A percentile compares a stretch with the other conserved stretches of the same genome.
phyloP scores from a whole-genome alignment of 192 early-diverging fungal genomes.

The Mortierella claussenii region DNA sequence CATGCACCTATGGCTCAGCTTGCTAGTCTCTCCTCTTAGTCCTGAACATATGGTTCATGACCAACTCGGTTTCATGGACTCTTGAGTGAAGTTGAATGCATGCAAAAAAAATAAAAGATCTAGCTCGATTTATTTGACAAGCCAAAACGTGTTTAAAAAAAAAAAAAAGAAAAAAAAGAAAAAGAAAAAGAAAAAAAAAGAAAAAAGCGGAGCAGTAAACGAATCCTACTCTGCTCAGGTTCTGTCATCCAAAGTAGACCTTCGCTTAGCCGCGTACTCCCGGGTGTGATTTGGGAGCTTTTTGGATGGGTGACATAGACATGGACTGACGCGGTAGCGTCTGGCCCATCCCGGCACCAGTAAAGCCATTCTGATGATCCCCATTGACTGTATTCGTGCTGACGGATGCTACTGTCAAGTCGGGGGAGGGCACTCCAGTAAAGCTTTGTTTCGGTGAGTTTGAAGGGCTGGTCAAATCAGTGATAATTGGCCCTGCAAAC shows the following conservation, averaged over 20 bases:
- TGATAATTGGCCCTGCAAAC: neutral
- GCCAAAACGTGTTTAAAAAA: neutral
- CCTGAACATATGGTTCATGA: slow-evolving; percentile 45
- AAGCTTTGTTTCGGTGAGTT: neutral
- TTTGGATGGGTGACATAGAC: neutral
- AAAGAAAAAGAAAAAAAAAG: slow-evolving; percentile 1
- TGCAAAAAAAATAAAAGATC: too few species aligned
- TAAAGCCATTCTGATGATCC: neutral
- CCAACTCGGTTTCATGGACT: slow-evolving; percentile 20
- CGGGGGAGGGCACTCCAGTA: neutral
- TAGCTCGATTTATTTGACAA: too few species aligned
- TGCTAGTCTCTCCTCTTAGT: slow-evolving; percentile 43
- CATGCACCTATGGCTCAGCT: slow-evolving; percentile 50
- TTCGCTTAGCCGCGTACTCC: neutral
- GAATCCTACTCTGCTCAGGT: neutral
- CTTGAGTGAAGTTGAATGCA: neutral
- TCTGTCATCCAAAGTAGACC: neutral
- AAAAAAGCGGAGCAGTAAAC: neutral
- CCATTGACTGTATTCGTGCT: neutral
- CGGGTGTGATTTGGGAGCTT: too few species aligned
- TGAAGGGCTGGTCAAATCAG: neutral
- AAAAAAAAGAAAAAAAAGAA: slow-evolving; percentile 7
- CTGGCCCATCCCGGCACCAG: neutral
- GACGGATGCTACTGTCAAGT: neutral
- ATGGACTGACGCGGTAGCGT: neutral